Base-by-base conservation (phyloP, 805 yeast genomes). In the Yamadazyma insecticola region DNA sequence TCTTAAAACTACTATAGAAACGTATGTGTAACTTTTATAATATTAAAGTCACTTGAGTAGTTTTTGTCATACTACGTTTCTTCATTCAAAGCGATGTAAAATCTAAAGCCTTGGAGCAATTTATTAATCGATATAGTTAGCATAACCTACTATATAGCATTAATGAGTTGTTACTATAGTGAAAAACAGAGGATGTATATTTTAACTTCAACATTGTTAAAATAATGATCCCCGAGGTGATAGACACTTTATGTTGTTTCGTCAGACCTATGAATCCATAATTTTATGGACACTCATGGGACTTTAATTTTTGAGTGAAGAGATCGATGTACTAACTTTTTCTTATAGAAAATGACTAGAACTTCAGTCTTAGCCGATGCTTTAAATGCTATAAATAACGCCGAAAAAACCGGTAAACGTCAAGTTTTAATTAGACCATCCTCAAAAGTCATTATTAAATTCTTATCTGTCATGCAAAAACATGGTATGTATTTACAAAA, bases 401-500 rank as follows among this genome's bases (percentile, higher is more conserved):
- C 97, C 72, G 96, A 89, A 76, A 89, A 88, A 77, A 81, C 96
- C 71, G 97, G 97, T 71, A 89, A 89, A 81, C 84, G 97, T 75
- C 97, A 89, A 76, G 97, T 89, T 60, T 73, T 89, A 67, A 81
- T 89, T 72, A 85, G 97, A 80, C 97, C 97, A 49, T 87, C 97
- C 32, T 89, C 97, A 63, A 89, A 89, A 83, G 97, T 89, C 56
- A 88, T 89, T 74, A 79, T 89, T 81, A 89, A 87, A 74, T 89
- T 87, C 74, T 77, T 89, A 70, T 76, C 86, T 60, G 97, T 89
- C 57, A 88, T 89, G 85, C 97, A 89, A 78, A 87, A 79, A 76
- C 97, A 89, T 53, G 72, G 61, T 58, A 58, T 40, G 54, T 47
- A 51, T 44, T 32, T 24, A 22, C 22, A 15, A 30, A 18, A 18